Conservation (phyloP, 2,329 filamentous ascomycete genomes). For the Macroventuria anomochaeta region DNA sequence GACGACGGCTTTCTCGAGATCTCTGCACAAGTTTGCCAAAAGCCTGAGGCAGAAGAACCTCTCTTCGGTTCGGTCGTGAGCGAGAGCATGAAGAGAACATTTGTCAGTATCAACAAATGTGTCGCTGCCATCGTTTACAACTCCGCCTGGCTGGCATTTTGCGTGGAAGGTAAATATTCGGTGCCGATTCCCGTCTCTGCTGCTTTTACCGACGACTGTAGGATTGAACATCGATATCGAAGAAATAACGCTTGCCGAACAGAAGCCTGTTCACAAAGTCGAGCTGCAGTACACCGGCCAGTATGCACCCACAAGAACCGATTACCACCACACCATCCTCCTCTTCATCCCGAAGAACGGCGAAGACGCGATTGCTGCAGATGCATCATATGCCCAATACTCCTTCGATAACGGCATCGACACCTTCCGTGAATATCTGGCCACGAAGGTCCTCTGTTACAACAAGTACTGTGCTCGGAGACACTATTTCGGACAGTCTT, state of each 20-base stretch:
- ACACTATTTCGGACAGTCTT: too few relatives aligned
- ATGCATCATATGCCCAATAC: constrained; percentile 4
- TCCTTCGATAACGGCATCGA: constrained; percentile 1
- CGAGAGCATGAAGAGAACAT: neutral
- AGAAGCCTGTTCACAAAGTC: neutral
- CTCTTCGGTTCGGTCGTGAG: neutral
- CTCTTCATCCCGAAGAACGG: neutral
- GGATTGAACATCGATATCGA: neutral
- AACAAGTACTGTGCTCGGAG: too few relatives aligned
- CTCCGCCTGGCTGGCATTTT: neutral
- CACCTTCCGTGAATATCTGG: neutral
- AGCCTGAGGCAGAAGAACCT: neutral
- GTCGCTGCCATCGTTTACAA: neutral
- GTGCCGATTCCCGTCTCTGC: too few relatives aligned
- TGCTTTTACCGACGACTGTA: neutral
- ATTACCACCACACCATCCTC: neutral
- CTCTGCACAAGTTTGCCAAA: neutral
- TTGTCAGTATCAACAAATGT: constrained; percentile 4
- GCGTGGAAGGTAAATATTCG: neutral
- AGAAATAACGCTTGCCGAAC: neutral
- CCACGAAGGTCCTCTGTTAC: neutral
- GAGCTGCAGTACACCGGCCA: neutral
- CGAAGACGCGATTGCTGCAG: neutral
- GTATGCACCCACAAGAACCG: neutral
- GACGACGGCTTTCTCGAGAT: neutral